Base-by-base conservation (phyloP, 1,284 basidiomycete genomes). In the Tilletia walkeri region DNA sequence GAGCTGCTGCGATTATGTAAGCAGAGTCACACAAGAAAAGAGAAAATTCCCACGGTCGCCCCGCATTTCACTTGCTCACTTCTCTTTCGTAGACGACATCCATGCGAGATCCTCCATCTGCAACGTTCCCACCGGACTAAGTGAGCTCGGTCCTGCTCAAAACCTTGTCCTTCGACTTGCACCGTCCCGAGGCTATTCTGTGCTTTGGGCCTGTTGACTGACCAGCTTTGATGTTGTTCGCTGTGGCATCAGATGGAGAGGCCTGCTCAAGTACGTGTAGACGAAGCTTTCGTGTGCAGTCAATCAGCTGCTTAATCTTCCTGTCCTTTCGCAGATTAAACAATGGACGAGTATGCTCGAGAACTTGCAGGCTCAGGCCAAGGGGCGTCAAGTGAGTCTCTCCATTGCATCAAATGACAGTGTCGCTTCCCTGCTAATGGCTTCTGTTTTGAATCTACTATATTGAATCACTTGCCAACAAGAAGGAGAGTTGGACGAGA, bases 401-500 rank as follows among this genome's bases (percentile, higher is more conserved):
- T 45, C 24, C 24, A 30, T 30, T 14, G 41, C 41, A 14, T 45
- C 41, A 45, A 9, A 7, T 45, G 41, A 45, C 41, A 45, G 41
- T 14, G 41, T 9, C 9, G 41, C 41, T 45, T 45, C 3, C 6
- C 3, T 45, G 41, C 41, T 45, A 14, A 45, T 14, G 41, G 3
- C 41, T 30, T 30, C 24, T 45, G 41, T 45, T 14, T 45, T 45
- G 14, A 9, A 45, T 14, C 41, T 45, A 30, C 24, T 45, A 7
- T 24, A 53, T 4, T 85, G 84, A 84, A 69, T 84, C 48, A 80
- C 78, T 54, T 74, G 84, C 0, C 84, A 84, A 68, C 78, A 79
- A 63, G 84, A 85, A 16, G 84, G 84, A 1, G 84, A 85, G 72
- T 69, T 85, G 14, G 84, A 85, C 72, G 84, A 85, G 68, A 73